A percentile compares a stretch with the other conserved stretches of the same genome.
Conservation (phyloP, 352 stramenopile genomes). For the Phytopythium aichiense region DNA sequence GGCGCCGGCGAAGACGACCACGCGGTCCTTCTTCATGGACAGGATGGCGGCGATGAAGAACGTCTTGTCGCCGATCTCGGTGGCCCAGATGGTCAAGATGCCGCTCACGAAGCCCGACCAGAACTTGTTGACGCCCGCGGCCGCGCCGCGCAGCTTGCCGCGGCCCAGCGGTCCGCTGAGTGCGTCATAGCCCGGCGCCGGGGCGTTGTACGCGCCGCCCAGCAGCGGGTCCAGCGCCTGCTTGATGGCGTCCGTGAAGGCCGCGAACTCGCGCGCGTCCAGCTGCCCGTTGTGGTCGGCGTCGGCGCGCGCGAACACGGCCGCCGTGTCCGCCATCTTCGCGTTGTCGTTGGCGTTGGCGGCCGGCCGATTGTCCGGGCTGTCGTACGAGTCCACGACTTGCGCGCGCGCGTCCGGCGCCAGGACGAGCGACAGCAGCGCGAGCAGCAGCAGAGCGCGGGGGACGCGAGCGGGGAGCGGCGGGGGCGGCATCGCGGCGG, state of each 20-base stretch:
- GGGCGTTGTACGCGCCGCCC: conserved; percentile 14
- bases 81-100: conserved; percentile 97
- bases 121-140: conserved; percentile 62
- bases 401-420: conserved; percentile 14
- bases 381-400: conserved; percentile 2
- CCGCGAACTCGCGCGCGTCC: conserved; percentile 58
- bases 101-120: conserved; percentile 85
- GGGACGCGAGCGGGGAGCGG: neutral
- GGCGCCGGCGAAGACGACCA: conserved; percentile 95
- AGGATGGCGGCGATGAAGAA: conserved; percentile 99
- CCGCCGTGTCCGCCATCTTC: conserved; percentile 13
- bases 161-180: conserved; percentile 5
- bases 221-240: conserved; percentile 52
- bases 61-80: conserved; percentile 99
- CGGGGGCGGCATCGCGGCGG: neutral
- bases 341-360: conserved; percentile 1
- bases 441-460: conserved; percentile 11
- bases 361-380: conserved; percentile 14
- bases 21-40: conserved; percentile 93
- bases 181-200: conserved; percentile 10
- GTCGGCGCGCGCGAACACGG: conserved; percentile 64
- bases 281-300: conserved; percentile 67
- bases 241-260: conserved; percentile 53
- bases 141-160: conserved; percentile 28
- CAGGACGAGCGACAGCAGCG: conserved; percentile 20